Evolutionary conservation across 495 filamentous ascomycete species (phyloP).

Genomic region (Lepraria neglecta): DNA sequence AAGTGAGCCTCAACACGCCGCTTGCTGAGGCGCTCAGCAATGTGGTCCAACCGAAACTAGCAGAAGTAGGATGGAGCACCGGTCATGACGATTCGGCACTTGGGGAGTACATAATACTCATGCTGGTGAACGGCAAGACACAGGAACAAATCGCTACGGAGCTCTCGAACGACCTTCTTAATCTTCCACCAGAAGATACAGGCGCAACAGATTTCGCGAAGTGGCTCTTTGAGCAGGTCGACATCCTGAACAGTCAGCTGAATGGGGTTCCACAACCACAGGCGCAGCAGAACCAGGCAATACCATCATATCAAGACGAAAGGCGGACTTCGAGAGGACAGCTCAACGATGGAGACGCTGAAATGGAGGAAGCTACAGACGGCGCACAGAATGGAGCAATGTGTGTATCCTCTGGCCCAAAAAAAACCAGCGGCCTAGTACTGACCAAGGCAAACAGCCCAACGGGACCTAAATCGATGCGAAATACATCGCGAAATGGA

Average conservation of each 20-base stretch:
- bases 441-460: conserved; percentile 51
- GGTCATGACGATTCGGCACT: conserved; percentile 76
- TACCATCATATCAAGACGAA: conserved; percentile 37
- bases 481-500: conserved; percentile 55
- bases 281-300: conserved; percentile 32
- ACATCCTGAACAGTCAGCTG: conserved; percentile 57
- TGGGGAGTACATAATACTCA: conserved; percentile 91
- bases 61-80: conserved; percentile 88
- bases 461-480: conserved; percentile 93
- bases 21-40: conserved; percentile 73
- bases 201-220: conserved; percentile 75
- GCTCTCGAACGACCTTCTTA: conserved; percentile 80
- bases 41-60: conserved; percentile 82
- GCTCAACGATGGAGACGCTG: conserved; percentile 39
- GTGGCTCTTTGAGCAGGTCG: conserved; percentile 87
- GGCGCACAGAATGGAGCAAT: conserved; percentile 49
- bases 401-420: conserved; percentile 47
- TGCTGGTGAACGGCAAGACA: conserved; percentile 91
- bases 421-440: neutral
- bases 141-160: conserved; percentile 84
- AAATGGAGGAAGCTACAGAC: conserved; percentile 60
- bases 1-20: conserved; percentile 65
- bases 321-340: conserved; percentile 22
- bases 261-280: conserved; percentile 39
- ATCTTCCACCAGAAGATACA: conserved; percentile 73